Percentiles rank a stretch among this genome's conserved stretches.
These are phyloP conservation scores for Fraxinus anomala DNA, from an alignment of 257 asterid species.

Conservation along the genomic window DNA sequence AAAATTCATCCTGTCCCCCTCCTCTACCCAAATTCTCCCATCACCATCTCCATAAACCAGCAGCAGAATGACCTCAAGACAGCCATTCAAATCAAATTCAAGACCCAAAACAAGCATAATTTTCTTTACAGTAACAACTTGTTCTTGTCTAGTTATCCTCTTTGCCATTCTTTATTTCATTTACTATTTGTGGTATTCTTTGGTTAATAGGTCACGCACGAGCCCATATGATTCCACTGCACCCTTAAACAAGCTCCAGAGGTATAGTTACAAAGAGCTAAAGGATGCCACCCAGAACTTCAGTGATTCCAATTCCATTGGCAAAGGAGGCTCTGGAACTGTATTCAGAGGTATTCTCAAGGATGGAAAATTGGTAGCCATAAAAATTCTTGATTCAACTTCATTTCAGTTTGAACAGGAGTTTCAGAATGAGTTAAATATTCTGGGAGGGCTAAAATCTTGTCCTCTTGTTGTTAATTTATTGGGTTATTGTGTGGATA, in stretches of 20 bases:
- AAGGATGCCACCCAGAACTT: constrained; percentile 73
- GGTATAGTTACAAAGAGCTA: constrained; percentile 70
- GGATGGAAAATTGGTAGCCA: constrained; percentile 83
- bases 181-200: constrained; percentile 64
- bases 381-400: constrained; percentile 64
- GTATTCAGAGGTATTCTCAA: constrained; percentile 75
- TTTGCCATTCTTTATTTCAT: constrained; percentile 68
- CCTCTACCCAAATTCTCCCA: constrained; percentile 23
- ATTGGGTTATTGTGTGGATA: constrained; percentile 83
- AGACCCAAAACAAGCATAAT: constrained; percentile 44
- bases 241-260: constrained; percentile 67
- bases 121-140: constrained; percentile 52
- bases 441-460: constrained; percentile 72
- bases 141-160: constrained; percentile 56
- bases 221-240: constrained; percentile 72
- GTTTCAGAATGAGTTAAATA: constrained; percentile 82
- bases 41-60: constrained; percentile 25
- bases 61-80: constrained; percentile 61
- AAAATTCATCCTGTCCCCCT: not conserved
- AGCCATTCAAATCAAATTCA: constrained; percentile 47
- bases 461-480: constrained; percentile 62
- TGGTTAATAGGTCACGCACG: constrained; percentile 72
- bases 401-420: constrained; percentile 77
- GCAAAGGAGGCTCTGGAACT: constrained; percentile 95
- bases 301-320: constrained; percentile 61